Evolutionary conservation across 495 filamentous ascomycete species (phyloP).

Genomic region (Astrothelium subdiscretum): DNA sequence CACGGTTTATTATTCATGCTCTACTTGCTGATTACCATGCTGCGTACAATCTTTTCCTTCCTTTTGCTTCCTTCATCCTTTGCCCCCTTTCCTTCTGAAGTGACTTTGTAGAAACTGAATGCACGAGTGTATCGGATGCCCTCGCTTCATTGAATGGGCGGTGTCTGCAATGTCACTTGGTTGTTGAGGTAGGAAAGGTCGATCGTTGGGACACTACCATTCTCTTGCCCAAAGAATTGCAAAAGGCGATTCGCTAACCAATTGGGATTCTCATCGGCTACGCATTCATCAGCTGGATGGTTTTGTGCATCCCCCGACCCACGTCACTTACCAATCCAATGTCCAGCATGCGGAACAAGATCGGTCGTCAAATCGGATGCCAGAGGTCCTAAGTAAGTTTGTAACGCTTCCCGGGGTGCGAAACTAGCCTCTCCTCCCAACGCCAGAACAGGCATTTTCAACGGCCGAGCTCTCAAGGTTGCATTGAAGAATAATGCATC

Average conservation of each 20-base stretch:
- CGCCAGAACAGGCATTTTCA: slow-evolving; percentile 15
- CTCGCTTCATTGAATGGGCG: background rate
- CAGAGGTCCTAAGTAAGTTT: slow-evolving; percentile 2
- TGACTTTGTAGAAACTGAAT: background rate
- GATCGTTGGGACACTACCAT: background rate
- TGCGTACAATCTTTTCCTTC: background rate
- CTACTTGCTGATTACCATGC: background rate
- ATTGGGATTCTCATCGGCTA: slow-evolving; percentile 13
- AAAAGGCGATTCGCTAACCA: slow-evolving; percentile 9
- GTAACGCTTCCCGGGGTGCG: background rate
- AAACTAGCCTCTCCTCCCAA: slow-evolving; percentile 19
- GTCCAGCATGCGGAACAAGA: slow-evolving; percentile 14
- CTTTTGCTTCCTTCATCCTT: background rate
- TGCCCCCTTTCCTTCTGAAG: background rate
- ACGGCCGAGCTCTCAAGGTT: slow-evolving; percentile 2
- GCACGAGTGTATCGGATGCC: background rate
- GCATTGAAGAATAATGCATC: slow-evolving; percentile 13
- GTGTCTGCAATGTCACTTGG: background rate
- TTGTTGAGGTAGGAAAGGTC: slow-evolving; percentile 5
- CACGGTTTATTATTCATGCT: background rate
- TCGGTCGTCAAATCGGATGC: slow-evolving; percentile 8
- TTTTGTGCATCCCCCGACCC: background rate
- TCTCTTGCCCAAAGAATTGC: slow-evolving; percentile 11
- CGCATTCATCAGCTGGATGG: background rate
- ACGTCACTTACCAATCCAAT: slow-evolving; percentile 13